Evolutionary conservation across 83 land plant genomes (phyloP).

Genomic region (Picea engelmannii): DNA sequence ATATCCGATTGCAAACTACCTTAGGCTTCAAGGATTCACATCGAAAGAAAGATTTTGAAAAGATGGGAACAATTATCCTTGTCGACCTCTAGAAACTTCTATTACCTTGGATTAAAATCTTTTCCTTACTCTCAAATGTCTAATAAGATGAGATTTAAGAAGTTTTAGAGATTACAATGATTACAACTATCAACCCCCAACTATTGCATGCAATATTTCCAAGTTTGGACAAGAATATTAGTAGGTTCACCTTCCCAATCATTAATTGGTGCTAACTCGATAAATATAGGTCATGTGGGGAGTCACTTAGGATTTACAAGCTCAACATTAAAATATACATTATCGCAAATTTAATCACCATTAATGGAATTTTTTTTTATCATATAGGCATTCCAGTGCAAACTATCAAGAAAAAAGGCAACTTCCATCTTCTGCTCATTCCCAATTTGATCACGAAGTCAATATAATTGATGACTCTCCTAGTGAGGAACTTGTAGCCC

Average conservation of each 20-base stretch:
- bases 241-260: not conserved
- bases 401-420: constrained; percentile 3
- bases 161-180: not conserved
- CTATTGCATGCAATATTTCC: not conserved
- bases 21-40: constrained; percentile 21
- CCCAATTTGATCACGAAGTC: constrained; percentile 18
- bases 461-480: constrained; percentile 37
- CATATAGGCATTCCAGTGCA: not conserved
- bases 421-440: not conserved
- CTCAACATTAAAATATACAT: constrained; percentile 4
- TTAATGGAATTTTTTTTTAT: not conserved
- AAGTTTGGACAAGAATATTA: not conserved
- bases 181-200: not conserved
- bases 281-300: constrained; percentile 3
- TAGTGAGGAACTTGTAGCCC: constrained; percentile 19
- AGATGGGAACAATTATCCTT: not conserved
- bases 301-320: not conserved
- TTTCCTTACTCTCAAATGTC: not conserved
- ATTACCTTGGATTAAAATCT: constrained; percentile 6
- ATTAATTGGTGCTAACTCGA: not conserved
- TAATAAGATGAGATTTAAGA: constrained; percentile 4
- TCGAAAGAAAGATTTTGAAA: not conserved
- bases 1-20: not conserved
- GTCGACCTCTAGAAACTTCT: constrained; percentile 7
- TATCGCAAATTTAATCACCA: not conserved